Evolutionary conservation across 768 basidiomycete species (phyloP), one percentile per base, ranked within the genome.

Genomic region (Filobasidium floriforme): DNA sequence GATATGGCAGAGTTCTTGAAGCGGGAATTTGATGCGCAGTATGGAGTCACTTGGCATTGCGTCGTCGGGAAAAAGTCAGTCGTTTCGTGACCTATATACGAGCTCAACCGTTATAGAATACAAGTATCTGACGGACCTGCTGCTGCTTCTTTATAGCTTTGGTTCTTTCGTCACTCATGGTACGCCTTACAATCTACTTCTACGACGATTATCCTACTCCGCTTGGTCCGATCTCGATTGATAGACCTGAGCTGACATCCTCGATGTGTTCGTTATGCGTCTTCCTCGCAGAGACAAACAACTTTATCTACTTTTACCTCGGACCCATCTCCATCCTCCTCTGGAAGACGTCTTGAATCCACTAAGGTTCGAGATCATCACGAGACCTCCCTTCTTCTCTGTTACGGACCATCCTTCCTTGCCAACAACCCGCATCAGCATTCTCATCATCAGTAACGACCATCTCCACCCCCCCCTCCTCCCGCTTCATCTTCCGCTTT

Each of bases 281-380:
- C 11, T 24, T 54, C 66, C 59, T 63, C 63, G 37, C 79, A 96
- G 92, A 97, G 85, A 94, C 92, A 70, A 93, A 92, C 80, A 89
- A 96, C 78, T 98, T 98, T 81, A 92, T 98, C 82, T 98, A 98
- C 84, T 94, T 94, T 81, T 97, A 94, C 82, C 83, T 98, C 77
- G 92, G 90, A 15, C 82, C 87, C 41, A 87, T 93, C 73, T 93
- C 93, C 68, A 86, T 97, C 81, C 87, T 97, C 79, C 73, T 79
- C 32, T 79, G 79, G 79, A 79, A 79, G 69, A 77, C 76, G 2
- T 77, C 77, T 44, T 79, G 68, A 44, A 49, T 18, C 59, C 3
- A 37, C 32, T 9, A 37, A 4, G 9, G 9, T 9, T 4, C 32
- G 32, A 37, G 4, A 37, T 37, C 32, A 4, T 37, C 32, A 4